Base-by-base conservation (phyloP, 2,329 filamentous ascomycete species). In the Neopestalotiopsis sp. region DNA sequence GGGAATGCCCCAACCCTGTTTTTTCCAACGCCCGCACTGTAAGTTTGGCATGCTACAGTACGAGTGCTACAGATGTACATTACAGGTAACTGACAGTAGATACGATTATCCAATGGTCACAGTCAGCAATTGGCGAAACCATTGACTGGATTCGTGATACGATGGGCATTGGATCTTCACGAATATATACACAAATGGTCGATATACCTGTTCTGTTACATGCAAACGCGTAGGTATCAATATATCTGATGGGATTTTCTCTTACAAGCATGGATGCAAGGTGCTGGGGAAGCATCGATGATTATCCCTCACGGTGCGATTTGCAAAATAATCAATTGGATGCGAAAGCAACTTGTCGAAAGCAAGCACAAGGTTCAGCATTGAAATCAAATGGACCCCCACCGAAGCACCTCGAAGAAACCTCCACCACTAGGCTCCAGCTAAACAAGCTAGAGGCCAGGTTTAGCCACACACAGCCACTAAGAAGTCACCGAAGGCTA, bases 391-490 rank as follows among this genome's bases (percentile, higher is more conserved):
- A 52, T 52, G 45, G 45, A 52, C 45, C 45, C 45, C 45, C 45
- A 52, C 45, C 45, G 45, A 52, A 52, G 45, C 45, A 52, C 45
- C 45, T 52, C 14, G 45, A 52, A 52, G 45, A n/a, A 52, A 52
- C 45, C 45, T 52, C 45, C 45, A 52, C 45, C 20, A 20, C 45
- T 52, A 52, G 10, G 17, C 17, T 52, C 45, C 45, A 52, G 17
- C 45, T 24, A 52, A 20, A 52, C 45, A 52, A 12, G 45, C 45
- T 52, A 52, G 45, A 52, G n/a, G 45, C 17, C 45, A 17, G 20
- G 45, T 17, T 52, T 52, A 52, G 45, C 45, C 45, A 52, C 45
- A 52, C 45, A 52, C 45, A 34, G 57, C 57, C 57, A 59, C 57
- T 59, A 34, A 59, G 57, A 59, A 34, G 57, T 24, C 57, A 59